Conservation (phyloP, 1,284 basidiomycete genomes). For the Ustilago bromivora region DNA sequence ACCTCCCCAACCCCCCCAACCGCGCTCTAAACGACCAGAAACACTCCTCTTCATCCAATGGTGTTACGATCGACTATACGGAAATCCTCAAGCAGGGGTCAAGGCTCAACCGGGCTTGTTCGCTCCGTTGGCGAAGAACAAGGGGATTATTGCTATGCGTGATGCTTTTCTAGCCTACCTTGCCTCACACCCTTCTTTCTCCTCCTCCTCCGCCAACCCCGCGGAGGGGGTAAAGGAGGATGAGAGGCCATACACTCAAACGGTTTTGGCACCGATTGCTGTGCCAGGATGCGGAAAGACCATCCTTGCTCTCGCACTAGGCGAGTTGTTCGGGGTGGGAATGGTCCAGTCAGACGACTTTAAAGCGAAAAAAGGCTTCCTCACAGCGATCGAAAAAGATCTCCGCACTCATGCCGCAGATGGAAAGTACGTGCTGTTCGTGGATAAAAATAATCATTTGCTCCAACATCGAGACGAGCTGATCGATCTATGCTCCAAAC, state of each 20-base stretch:
- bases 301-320: conserved; percentile 81
- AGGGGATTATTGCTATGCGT: conserved; percentile 85
- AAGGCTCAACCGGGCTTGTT: conserved; percentile 77
- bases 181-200: conserved; percentile 6
- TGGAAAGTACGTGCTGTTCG: conserved; percentile 49
- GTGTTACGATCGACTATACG: conserved; percentile 64
- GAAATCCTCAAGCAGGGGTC: conserved; percentile 75
- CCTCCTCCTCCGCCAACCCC: conserved; percentile 23
- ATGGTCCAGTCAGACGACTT: conserved; percentile 86
- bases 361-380: conserved; percentile 82
- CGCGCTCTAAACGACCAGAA: conserved; percentile 58
- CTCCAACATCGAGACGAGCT: conserved; percentile 66
- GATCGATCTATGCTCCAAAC: conserved; percentile 34
- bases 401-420: conserved; percentile 27
- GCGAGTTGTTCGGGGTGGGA: conserved; percentile 84
- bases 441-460: conserved; percentile 68
- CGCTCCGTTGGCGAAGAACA: conserved; percentile 77
- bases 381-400: conserved; percentile 77
- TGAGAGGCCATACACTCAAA: conserved; percentile 76
- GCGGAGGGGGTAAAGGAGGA: conserved; percentile 20
- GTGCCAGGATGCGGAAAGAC: conserved; percentile 98
- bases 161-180: conserved; percentile 82
- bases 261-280: conserved; percentile 86
- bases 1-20: conserved; percentile 50
- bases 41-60: conserved; percentile 62